phyloP scores from a whole-genome alignment of 2,329 filamentous ascomycete genomes.

The Cladosporium sp. region DNA sequence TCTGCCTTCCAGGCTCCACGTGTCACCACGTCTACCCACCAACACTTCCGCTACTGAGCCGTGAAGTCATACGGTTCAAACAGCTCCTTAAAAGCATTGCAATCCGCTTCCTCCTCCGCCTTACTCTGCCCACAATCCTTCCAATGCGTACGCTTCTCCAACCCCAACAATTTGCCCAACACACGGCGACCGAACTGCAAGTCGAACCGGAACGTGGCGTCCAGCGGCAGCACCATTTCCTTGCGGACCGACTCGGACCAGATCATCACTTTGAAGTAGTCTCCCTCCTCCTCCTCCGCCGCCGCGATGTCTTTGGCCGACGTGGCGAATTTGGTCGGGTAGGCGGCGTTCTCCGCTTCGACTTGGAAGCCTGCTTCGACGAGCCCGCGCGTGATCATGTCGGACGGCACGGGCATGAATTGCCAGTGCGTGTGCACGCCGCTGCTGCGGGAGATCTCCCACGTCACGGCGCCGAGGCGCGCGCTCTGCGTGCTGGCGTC shows the following conservation, averaged over 20 bases:
- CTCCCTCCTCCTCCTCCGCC: constrained; percentile 21
- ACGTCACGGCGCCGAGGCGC: constrained; percentile 77
- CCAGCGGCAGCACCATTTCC: constrained; percentile 69
- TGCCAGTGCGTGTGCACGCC: constrained; percentile 95
- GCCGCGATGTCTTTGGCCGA: constrained; percentile 20
- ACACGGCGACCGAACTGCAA: constrained; percentile 86
- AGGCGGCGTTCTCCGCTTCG: constrained; percentile 70
- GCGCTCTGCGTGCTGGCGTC: constrained; percentile 39
- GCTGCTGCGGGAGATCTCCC: constrained; percentile 77
- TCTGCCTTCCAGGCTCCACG: too few relatives aligned
- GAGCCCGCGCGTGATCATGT: constrained; percentile 64
- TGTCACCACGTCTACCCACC: too few relatives aligned
- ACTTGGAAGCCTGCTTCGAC: constrained; percentile 87
- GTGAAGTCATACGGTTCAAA: constrained; percentile 74
- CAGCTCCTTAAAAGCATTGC: constrained; percentile 69
- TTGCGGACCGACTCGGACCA: constrained; percentile 45
- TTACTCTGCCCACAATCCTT: constrained; percentile 73
- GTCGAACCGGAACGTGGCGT: constrained; percentile 74
- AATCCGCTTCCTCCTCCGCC: constrained; percentile 74
- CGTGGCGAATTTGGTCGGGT: constrained; percentile 48
- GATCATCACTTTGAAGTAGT: constrained; percentile 33
- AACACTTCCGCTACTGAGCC: background rate
- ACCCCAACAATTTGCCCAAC: constrained; percentile 75
- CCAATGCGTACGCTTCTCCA: constrained; percentile 80
- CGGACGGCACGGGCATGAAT: constrained; percentile 68